Evolutionary conservation across 2,329 filamentous ascomycete genomes (phyloP).

Genomic region (Colletotrichum lentis): DNA sequence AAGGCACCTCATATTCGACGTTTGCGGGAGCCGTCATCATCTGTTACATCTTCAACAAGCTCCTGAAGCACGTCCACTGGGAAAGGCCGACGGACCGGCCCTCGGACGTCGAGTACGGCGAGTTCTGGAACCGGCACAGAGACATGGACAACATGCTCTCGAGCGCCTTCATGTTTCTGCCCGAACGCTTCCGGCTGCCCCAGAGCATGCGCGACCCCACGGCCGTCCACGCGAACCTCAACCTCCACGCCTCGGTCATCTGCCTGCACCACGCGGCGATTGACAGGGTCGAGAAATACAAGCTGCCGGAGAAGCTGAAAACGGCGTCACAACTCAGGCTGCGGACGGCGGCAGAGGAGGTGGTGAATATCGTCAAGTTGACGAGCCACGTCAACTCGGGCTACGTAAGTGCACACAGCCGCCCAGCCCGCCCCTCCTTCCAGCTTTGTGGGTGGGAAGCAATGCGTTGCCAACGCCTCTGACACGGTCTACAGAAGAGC

Average conservation of each 20-base stretch:
- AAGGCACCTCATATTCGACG: constrained; percentile 69
- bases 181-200: constrained; percentile 77
- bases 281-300: constrained; percentile 79
- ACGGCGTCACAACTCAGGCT: constrained; percentile 77
- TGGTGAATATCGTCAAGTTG: constrained; percentile 83
- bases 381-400: constrained; percentile 74
- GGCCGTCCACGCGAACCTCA: constrained; percentile 85
- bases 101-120: constrained; percentile 75
- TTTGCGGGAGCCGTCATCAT: constrained; percentile 78
- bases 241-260: constrained; percentile 86
- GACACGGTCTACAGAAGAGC: constrained; percentile 64
- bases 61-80: constrained; percentile 81
- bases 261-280: constrained; percentile 90
- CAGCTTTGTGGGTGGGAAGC: neutral
- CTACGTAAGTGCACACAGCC: constrained; percentile 66
- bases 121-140: constrained; percentile 87
- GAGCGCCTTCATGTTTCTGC: constrained; percentile 80
- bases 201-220: constrained; percentile 72
- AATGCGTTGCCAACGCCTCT: constrained; percentile 33
- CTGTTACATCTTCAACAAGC: constrained; percentile 80
- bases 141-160: constrained; percentile 82
- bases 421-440: neutral
- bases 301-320: constrained; percentile 69
- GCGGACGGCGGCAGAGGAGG: constrained; percentile 82
- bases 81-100: constrained; percentile 74